phyloP scores from a whole-genome alignment of 345 rosid species.

The Syzygium grande region DNA sequence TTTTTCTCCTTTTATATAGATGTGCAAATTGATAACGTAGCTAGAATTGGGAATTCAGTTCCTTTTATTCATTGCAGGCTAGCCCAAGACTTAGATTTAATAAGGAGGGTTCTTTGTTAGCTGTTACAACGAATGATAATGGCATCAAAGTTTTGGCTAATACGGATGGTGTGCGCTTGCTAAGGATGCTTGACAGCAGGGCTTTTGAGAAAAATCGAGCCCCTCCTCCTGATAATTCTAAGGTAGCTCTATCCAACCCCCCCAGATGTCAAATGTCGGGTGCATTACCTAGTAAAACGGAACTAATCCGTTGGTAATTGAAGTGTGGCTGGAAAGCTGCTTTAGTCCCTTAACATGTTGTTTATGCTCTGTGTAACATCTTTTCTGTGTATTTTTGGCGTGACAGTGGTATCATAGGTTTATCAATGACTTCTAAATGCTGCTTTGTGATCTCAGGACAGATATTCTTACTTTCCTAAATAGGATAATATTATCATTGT shows the following conservation, averaged over 20 bases:
- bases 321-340: neutral
- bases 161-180: constrained; percentile 33
- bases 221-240: constrained; percentile 32
- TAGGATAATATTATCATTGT: neutral
- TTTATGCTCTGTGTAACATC: neutral
- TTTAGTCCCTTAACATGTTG: neutral
- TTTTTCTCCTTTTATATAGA: neutral
- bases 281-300: neutral
- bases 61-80: constrained; percentile 26
- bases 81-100: constrained; percentile 56
- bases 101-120: constrained; percentile 53
- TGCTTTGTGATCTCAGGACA: neutral
- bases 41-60: neutral
- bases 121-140: constrained; percentile 51
- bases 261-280: neutral
- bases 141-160: constrained; percentile 49
- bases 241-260: constrained; percentile 14
- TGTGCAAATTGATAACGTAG: neutral
- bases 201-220: constrained; percentile 28
- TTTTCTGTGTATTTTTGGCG: neutral
- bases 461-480: neutral
- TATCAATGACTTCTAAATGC: neutral
- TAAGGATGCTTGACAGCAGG: constrained; percentile 33
- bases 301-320: neutral
- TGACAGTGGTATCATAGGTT: neutral